A percentile compares a stretch with the other conserved stretches of the same genome.
These are phyloP conservation scores for Vigna reflexopilosa DNA, from an alignment of 306 rosid species.

Conservation along the genomic window DNA sequence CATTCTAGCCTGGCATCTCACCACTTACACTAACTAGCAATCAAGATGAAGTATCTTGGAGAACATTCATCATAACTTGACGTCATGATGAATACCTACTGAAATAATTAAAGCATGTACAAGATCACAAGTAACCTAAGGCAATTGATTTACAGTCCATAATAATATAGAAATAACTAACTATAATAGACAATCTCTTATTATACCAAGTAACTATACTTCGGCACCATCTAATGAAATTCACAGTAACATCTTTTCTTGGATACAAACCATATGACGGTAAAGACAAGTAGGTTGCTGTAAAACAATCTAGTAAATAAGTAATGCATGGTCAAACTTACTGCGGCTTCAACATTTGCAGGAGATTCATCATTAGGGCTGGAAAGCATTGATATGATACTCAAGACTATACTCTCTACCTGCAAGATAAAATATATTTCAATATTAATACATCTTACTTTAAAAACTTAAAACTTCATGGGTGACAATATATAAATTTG, in stretches of 20 bases:
- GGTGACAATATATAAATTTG: constrained; percentile 18
- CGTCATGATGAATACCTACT: background rate
- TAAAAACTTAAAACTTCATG: constrained; percentile 22
- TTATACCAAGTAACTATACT: background rate
- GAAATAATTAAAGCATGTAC: constrained; percentile 17
- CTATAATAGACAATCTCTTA: constrained; percentile 12
- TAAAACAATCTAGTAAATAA: constrained; percentile 22
- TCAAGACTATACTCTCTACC: constrained; percentile 99
- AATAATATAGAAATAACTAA: constrained; percentile 7
- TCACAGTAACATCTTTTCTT: constrained; percentile 20
- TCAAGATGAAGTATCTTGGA: background rate
- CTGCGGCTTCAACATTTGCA: constrained; percentile 99
- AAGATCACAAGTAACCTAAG: constrained; percentile 11
- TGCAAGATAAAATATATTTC: constrained; percentile 47
- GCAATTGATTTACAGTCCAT: background rate
- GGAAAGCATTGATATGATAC: constrained; percentile 98
- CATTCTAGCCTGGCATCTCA: background rate
- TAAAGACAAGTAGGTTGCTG: background rate
- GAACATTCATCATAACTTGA: background rate
- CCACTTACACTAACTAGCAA: constrained; percentile 21
- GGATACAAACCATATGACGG: constrained; percentile 1
- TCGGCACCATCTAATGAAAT: background rate
- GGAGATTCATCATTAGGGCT: constrained; percentile 98
- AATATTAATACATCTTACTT: background rate
- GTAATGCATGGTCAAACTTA: constrained; percentile 55